Conservation (phyloP, 2,329 filamentous ascomycete genomes). For the Talaromyces islandicus region DNA sequence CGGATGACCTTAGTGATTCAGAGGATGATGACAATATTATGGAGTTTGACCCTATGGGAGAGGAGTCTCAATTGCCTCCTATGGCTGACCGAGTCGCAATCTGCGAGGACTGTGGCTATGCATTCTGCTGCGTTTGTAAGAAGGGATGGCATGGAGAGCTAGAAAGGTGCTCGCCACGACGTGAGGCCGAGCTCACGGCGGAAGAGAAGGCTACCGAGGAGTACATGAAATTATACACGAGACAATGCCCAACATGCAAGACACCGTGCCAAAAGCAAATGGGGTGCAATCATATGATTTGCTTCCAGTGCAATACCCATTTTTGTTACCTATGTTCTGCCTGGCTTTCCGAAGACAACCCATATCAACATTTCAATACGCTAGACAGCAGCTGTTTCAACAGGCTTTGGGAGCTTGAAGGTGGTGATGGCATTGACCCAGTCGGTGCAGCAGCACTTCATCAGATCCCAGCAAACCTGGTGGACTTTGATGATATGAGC, state of each 20-base stretch:
- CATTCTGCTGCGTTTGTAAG: slow-evolving; percentile 73
- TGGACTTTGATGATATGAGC: slow-evolving; percentile 29
- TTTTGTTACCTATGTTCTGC: slow-evolving; percentile 91
- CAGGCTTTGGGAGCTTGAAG: slow-evolving; percentile 84
- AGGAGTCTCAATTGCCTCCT: slow-evolving; percentile 39
- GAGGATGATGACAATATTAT: slow-evolving; percentile 43
- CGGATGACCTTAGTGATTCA: slow-evolving; percentile 43
- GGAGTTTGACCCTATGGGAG: slow-evolving; percentile 37
- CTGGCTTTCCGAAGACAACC: slow-evolving; percentile 77
- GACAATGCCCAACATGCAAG: slow-evolving; percentile 81
- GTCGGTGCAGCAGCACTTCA: slow-evolving; percentile 36
- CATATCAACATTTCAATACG: slow-evolving; percentile 83
- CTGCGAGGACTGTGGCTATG: slow-evolving; percentile 82
- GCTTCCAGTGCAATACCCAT: slow-evolving; percentile 80
- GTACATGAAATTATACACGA: slow-evolving; percentile 75
- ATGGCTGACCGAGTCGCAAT: slow-evolving; percentile 66
- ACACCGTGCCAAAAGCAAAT: slow-evolving; percentile 82
- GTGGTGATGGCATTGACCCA: slow-evolving; percentile 58
- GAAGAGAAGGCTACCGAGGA: slow-evolving; percentile 84
- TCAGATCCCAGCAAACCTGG: slow-evolving; percentile 33
- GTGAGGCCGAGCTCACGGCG: slow-evolving; percentile 63
- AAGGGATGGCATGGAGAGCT: slow-evolving; percentile 93
- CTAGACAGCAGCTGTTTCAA: slow-evolving; percentile 67
- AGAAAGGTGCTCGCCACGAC: slow-evolving; percentile 61
- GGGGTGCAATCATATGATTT: slow-evolving; percentile 97